These are phyloP conservation scores for Penicillium sp. DNA, from an alignment of 2,329 filamentous ascomycete species.

Conservation along the genomic window DNA sequence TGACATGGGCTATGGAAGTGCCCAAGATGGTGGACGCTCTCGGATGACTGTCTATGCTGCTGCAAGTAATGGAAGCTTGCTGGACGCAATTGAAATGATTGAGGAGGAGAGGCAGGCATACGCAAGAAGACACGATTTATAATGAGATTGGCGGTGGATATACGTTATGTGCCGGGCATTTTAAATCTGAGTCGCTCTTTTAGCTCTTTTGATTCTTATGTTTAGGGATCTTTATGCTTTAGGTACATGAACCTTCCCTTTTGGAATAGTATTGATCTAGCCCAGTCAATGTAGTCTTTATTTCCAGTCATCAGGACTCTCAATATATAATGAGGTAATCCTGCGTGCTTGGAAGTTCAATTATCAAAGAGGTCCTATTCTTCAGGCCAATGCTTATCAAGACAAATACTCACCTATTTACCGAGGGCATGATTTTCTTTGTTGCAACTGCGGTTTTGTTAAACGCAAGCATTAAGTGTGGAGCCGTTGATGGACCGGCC, in stretches of 20 bases:
- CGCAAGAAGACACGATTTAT: slow-evolving; percentile 26
- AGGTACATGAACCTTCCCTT: background rate
- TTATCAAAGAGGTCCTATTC: too few species aligned
- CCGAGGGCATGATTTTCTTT: too few species aligned
- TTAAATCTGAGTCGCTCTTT: slow-evolving; percentile 3
- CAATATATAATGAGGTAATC: too few species aligned
- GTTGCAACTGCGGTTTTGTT: too few species aligned
- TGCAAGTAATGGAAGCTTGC: slow-evolving; percentile 43
- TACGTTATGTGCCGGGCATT: too few species aligned
- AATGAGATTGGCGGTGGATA: slow-evolving; percentile 11
- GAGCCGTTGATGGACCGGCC: background rate
- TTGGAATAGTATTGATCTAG: slow-evolving; percentile 1
- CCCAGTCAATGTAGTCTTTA: slow-evolving; percentile 1
- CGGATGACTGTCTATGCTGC: slow-evolving; percentile 47
- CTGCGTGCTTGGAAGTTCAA: background rate
- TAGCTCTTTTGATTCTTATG: slow-evolving; percentile 1
- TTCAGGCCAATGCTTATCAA: too few species aligned
- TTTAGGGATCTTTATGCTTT: background rate
- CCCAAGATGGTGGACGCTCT: slow-evolving; percentile 34
- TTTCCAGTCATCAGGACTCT: too few species aligned
- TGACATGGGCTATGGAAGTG: slow-evolving; percentile 42
- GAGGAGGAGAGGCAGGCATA: slow-evolving; percentile 49
- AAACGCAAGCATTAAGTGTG: background rate
- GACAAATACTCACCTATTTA: too few species aligned
- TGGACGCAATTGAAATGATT: slow-evolving; percentile 51